Evolutionary conservation across 106 monocot genomes (phyloP), one percentile per base, ranked within the genome.

Genomic region (Cymbidium sinense): DNA sequence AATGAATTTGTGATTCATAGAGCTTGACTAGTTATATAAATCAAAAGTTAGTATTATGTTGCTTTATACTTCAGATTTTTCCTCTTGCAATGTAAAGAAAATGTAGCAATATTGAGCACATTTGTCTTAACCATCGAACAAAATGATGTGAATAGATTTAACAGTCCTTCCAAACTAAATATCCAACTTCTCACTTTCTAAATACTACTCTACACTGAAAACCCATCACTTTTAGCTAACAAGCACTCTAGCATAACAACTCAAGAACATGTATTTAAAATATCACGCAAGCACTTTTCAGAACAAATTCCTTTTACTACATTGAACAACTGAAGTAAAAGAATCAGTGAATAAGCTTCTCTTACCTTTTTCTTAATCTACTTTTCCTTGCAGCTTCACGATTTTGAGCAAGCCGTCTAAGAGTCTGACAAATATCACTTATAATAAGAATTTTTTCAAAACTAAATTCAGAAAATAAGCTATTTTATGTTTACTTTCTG

Each of bases 351-450:
- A 73, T n/a, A n/a, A n/a, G n/a, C n/a, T n/a, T 41, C 27, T 73
- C 36, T 74, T 79, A 92, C 95, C 88, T 95, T 95, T 80, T 95
- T 95, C 95, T 86, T 41, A 95, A 81, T 55, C 95, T 85, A 73
- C 91, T 95, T 81, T 95, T 95, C 77, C 95, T 91, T 50, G 95
- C 95, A 27, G 95, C 95, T 84, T 95, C 95, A 52, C 91, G 95
- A 82, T 95, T 95, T 83, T 95, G 95, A 77, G 95, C 95, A 50
- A 95, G 89, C 27, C 95, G 84, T 43, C 91, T 89, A 76, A 86
- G 89, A 31, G 81, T 84, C 89, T 89, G 79, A 30, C 64, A 50
- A 15, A 71, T 50, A 71, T 47, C 9, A 9, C 43, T 51, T 29
- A 27, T 31, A 73, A 73, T 50, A 28, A 47, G 15, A 27, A 75